Percentiles rank a stretch among this genome's conserved stretches.
Evolutionary conservation across 345 rosid genomes (phyloP).

Genomic region (Eucalyptus sp.): DNA sequence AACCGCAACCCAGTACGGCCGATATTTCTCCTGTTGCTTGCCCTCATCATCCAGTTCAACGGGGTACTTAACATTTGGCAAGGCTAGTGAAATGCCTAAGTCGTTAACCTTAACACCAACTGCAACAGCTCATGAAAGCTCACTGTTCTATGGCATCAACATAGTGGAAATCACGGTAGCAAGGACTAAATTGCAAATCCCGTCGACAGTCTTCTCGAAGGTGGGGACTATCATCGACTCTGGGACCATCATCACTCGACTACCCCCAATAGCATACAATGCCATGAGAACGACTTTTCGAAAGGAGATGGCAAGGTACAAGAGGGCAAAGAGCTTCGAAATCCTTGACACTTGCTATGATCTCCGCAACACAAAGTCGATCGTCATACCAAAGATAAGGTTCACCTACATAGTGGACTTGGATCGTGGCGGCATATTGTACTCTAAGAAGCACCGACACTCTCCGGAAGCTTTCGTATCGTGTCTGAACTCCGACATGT

Average conservation of each 20-base stretch:
- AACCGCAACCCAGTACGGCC: no score
- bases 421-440: background rate
- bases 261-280: constrained; percentile 61
- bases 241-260: constrained; percentile 71
- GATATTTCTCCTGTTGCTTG: no score
- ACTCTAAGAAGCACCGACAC: background rate
- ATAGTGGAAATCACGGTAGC: background rate
- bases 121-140: no score
- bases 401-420: constrained; percentile 34
- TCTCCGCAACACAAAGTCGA: constrained; percentile 43
- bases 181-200: background rate
- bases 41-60: no score
- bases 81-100: no score
- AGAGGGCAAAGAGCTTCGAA: constrained; percentile 41
- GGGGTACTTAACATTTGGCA: no score
- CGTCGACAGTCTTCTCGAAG: background rate
- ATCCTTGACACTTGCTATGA: constrained; percentile 85
- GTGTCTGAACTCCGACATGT: no score
- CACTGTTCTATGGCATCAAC: no score
- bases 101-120: no score
- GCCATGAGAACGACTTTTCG: constrained; percentile 60
- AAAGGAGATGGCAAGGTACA: constrained; percentile 24
- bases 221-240: constrained; percentile 43
- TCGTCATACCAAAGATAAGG: constrained; percentile 73
- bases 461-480: no score